These are phyloP conservation scores for Wallacemonas collosoma DNA, from an alignment of 208 protist genomes.

Conservation along the genomic window DNA sequence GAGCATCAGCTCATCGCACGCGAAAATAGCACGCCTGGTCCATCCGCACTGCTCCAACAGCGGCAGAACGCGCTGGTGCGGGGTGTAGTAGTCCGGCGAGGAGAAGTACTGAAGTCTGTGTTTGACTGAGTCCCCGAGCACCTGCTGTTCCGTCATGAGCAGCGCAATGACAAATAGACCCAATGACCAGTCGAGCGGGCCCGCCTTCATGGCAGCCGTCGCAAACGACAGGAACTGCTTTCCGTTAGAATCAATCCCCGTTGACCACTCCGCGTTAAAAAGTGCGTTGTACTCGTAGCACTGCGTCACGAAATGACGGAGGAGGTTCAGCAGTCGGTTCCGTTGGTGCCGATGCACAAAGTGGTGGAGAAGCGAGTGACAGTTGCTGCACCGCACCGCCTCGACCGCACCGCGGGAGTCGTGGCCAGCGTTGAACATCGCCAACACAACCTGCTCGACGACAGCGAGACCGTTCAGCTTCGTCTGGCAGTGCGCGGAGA, in stretches of 20 bases:
- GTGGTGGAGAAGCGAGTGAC: conserved; percentile 48
- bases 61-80: conserved; percentile 43
- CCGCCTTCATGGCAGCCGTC: conserved; percentile 66
- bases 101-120: conserved; percentile 40
- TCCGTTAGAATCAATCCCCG: conserved; percentile 31
- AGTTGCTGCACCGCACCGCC: conserved; percentile 45
- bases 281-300: conserved; percentile 49
- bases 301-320: conserved; percentile 49
- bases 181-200: conserved; percentile 73
- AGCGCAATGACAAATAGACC: conserved; percentile 69
- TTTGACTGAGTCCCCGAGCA: conserved; percentile 41
- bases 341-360: conserved; percentile 51
- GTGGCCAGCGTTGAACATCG: conserved; percentile 43
- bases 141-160: conserved; percentile 26
- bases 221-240: conserved; percentile 45
- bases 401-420: conserved; percentile 36
- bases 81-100: conserved; percentile 27
- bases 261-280: conserved; percentile 38
- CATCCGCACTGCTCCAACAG: conserved; percentile 66
- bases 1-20: conserved; percentile 44
- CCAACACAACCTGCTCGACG: conserved; percentile 31
- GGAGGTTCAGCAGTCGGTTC: conserved; percentile 36
- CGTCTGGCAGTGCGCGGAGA: conserved; percentile 30
- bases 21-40: conserved; percentile 57
- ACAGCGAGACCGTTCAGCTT: conserved; percentile 22